Conservation (phyloP, 2,329 filamentous ascomycete species). For the Tothia fuscella region DNA sequence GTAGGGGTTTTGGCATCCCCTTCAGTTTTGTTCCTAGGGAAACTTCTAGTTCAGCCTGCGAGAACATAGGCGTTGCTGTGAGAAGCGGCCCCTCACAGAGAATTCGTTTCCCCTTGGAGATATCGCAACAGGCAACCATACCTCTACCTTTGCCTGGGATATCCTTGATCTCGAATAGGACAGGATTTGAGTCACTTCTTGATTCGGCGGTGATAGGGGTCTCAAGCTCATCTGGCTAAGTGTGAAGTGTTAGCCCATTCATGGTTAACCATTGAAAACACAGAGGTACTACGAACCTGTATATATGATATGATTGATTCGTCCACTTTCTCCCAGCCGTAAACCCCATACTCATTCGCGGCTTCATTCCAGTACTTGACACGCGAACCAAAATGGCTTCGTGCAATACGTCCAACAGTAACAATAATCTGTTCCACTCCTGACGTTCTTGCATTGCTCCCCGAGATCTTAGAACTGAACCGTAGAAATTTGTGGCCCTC, state of each 20-base stretch:
- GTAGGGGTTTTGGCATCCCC: conserved; percentile 13
- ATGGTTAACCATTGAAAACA: background rate
- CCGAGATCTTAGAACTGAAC: conserved; percentile 19
- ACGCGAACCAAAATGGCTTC: conserved; percentile 15
- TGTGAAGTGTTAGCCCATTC: background rate
- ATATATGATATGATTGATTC: conserved; percentile 17
- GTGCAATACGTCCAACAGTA: conserved; percentile 14
- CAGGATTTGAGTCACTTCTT: background rate
- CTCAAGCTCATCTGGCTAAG: conserved; percentile 6
- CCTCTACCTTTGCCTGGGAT: conserved; percentile 20
- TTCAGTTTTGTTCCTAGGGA: conserved; percentile 13
- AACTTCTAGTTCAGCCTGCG: conserved; percentile 2
- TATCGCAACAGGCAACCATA: conserved; percentile 20
- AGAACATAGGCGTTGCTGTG: conserved; percentile 11
- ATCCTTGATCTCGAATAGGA: conserved; percentile 9
- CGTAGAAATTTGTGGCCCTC: conserved; percentile 20
- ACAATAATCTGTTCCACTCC: conserved; percentile 16
- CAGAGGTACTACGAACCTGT: conserved; percentile 14
- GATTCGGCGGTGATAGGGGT: conserved; percentile 1
- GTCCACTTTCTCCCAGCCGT: conserved; percentile 16
- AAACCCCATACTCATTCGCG: conserved; percentile 11
- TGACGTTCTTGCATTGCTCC: conserved; percentile 7
- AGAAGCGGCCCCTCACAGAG: conserved; percentile 23
- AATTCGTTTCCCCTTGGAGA: conserved; percentile 23
- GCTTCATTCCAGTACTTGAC: conserved; percentile 15